phyloP scores from a whole-genome alignment of 139 green algal species.

The Yamagishiella unicocca region DNA sequence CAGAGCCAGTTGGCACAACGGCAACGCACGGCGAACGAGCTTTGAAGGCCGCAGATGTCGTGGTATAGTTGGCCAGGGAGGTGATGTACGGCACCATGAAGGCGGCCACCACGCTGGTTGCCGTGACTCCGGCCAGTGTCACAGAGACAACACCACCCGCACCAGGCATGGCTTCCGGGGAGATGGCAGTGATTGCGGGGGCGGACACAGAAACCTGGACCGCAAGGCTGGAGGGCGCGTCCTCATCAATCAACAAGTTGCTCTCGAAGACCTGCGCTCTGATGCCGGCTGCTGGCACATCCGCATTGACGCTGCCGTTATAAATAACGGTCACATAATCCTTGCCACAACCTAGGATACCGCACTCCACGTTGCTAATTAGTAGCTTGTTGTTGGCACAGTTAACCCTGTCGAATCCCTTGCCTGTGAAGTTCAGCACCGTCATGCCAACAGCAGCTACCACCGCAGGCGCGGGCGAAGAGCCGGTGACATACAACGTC shows the following conservation, averaged over 20 bases:
- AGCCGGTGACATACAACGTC: conserved; percentile 24
- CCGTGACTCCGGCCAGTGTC: neutral
- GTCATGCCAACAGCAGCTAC: neutral
- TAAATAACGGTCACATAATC: conserved; percentile 1
- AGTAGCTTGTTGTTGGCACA: conserved; percentile 46
- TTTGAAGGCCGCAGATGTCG: neutral
- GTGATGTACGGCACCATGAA: neutral
- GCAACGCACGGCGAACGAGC: neutral
- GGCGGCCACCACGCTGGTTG: neutral
- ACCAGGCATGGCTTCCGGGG: conserved; percentile 4
- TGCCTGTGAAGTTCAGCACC: conserved; percentile 39
- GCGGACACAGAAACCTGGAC: neutral
- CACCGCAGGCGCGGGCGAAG: neutral
- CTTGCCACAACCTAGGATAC: neutral
- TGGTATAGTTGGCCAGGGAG: neutral
- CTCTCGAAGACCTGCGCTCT: conserved; percentile 3
- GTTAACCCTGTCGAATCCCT: conserved; percentile 40
- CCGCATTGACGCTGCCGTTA: neutral
- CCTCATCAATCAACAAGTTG: neutral
- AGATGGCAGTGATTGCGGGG: neutral
- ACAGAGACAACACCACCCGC: conserved; percentile 22
- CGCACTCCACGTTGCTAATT: neutral
- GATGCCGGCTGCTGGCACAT: neutral
- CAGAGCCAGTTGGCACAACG: neutral
- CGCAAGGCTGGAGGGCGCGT: neutral